These are phyloP conservation scores for Penicillium sp. DNA, from an alignment of 2,329 filamentous ascomycete species.

Conservation along the genomic window DNA sequence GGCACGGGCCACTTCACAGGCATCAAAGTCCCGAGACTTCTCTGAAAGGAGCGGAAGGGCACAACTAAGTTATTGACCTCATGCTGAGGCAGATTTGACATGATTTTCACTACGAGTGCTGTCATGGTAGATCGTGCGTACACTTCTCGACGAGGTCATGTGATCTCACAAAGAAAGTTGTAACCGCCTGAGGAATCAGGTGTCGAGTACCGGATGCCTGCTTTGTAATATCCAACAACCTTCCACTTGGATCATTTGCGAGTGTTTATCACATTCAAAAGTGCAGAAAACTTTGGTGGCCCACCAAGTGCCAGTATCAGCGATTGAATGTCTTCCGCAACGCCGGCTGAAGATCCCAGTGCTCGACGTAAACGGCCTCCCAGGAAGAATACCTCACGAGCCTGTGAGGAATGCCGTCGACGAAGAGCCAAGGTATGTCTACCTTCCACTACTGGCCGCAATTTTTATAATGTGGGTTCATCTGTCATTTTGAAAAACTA, in stretches of 20 bases:
- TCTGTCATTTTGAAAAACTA: background rate
- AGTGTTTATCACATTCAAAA: background rate
- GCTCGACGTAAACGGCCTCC: constrained; percentile 19
- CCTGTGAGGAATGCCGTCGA: constrained; percentile 44
- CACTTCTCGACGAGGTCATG: background rate
- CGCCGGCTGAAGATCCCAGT: constrained; percentile 14
- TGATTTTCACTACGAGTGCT: too few relatives aligned
- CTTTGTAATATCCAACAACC: constrained; percentile 1
- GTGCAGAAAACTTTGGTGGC: too few relatives aligned
- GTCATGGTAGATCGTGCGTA: too few relatives aligned
- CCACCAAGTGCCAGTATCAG: too few relatives aligned
- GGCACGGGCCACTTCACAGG: too few relatives aligned
- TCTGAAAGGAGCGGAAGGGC: too few relatives aligned
- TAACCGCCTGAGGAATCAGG: background rate
- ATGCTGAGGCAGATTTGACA: too few relatives aligned
- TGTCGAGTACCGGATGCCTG: background rate
- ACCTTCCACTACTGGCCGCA: background rate
- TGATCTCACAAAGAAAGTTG: too few relatives aligned
- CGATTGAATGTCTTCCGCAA: constrained; percentile 8
- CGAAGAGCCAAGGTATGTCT: constrained; percentile 40
- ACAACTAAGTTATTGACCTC: too few relatives aligned
- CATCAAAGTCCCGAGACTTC: too few relatives aligned
- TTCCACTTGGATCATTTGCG: background rate
- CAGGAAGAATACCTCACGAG: constrained; percentile 34
- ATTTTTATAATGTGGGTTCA: background rate